Conservation (phyloP, 345 rosid species). For the Physaria fendleri region DNA sequence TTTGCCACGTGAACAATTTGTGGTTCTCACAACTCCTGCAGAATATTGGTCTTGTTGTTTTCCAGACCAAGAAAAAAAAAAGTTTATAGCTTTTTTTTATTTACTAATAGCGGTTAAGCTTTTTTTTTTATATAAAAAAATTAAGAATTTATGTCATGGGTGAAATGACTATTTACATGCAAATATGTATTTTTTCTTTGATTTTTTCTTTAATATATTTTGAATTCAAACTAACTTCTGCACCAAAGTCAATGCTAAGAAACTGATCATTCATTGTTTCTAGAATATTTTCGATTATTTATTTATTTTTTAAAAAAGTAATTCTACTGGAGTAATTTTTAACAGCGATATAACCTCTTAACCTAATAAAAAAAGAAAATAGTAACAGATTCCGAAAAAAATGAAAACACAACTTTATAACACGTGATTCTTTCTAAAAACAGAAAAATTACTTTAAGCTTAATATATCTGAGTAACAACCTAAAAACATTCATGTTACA, state of each 20-base stretch:
- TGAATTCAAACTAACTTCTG: background rate
- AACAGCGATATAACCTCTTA: conserved; percentile 3
- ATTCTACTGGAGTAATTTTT: background rate
- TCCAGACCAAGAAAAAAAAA: background rate
- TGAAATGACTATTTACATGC: too few species aligned
- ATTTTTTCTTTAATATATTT: background rate
- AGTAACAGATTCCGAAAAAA: conserved; percentile 10
- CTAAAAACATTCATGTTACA: conserved; percentile 25
- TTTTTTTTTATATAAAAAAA: too few species aligned
- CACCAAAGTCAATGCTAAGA: background rate
- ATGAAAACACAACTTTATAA: conserved; percentile 1
- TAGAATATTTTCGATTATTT: background rate
- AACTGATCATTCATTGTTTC: background rate
- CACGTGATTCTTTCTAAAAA: conserved; percentile 10
- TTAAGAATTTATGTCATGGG: too few species aligned
- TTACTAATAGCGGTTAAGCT: too few species aligned
- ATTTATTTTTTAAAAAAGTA: background rate
- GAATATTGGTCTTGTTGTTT: too few species aligned
- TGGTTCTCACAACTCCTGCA: too few species aligned
- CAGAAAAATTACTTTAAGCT: conserved; percentile 22
- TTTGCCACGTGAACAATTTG: conserved; percentile 23
- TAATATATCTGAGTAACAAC: conserved; percentile 4
- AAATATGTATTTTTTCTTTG: background rate
- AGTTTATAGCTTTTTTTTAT: background rate
- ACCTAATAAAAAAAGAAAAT: background rate